phyloP scores from a whole-genome alignment of 2,329 filamentous ascomycete species.

The Paraconiothyrium sp. region DNA sequence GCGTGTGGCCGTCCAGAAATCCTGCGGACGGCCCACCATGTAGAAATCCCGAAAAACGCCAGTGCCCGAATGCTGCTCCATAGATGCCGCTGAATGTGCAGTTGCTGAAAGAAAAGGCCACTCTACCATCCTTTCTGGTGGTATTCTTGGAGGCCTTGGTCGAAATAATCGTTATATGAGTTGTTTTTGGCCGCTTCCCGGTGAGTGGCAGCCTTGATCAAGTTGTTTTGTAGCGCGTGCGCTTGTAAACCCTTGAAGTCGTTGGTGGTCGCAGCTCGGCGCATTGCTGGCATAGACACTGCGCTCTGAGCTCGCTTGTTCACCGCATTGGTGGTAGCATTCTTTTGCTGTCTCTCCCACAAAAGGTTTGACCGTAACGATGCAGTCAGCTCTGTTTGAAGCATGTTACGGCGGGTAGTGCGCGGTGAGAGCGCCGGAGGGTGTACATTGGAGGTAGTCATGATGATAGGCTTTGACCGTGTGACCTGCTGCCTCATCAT shows the following conservation, averaged over 20 bases:
- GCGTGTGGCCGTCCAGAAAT: slow-evolving; percentile 29
- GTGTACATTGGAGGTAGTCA: slow-evolving; percentile 73
- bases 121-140: slow-evolving; percentile 84
- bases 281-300: slow-evolving; percentile 41
- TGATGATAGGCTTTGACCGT: slow-evolving; percentile 82
- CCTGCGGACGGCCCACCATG: slow-evolving; percentile 18
- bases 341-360: slow-evolving; percentile 96
- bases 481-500: slow-evolving; percentile 68
- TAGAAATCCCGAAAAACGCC: slow-evolving; percentile 39
- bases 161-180: slow-evolving; percentile 82
- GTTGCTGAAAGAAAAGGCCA: slow-evolving; percentile 28
- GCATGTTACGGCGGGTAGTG: slow-evolving; percentile 93
- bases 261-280: slow-evolving; percentile 65
- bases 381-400: slow-evolving; percentile 92
- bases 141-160: slow-evolving; percentile 83
- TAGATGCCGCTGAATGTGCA: slow-evolving; percentile 51
- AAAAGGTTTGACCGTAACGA: slow-evolving; percentile 90
- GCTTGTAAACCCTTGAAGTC: slow-evolving; percentile 89
- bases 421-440: slow-evolving; percentile 86
- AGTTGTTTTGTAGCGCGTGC: slow-evolving; percentile 62
- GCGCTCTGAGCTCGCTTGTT: slow-evolving; percentile 86
- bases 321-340: slow-evolving; percentile 85
- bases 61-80: slow-evolving; percentile 41
- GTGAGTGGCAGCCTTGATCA: slow-evolving; percentile 63
- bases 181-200: slow-evolving; percentile 70